These are phyloP conservation scores for Pythium coloratum DNA, from an alignment of 352 stramenopile species.

Conservation along the genomic window DNA sequence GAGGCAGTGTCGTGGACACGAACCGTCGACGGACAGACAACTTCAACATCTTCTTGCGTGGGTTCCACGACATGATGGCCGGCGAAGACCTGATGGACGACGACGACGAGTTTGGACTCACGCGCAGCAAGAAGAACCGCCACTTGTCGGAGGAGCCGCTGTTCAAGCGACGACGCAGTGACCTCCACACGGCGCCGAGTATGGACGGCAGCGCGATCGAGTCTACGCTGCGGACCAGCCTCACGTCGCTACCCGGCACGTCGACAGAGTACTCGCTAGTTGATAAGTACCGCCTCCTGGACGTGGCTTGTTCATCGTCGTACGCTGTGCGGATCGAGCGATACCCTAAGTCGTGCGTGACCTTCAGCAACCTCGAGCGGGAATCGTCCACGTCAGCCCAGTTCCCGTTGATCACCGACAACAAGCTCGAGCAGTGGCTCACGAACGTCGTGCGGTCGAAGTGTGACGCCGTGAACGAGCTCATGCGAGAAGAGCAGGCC, in stretches of 20 bases:
- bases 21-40: slow-evolving; percentile 68
- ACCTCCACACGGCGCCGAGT: slow-evolving; percentile 30
- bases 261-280: slow-evolving; percentile 58
- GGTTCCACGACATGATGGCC: slow-evolving; percentile 79
- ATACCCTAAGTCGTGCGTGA: slow-evolving; percentile 71
- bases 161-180: slow-evolving; percentile 56
- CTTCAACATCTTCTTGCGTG: slow-evolving; percentile 81
- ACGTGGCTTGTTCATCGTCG: slow-evolving; percentile 68
- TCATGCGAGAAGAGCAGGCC: slow-evolving; percentile 54
- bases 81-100: slow-evolving; percentile 54
- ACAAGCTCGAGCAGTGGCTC: slow-evolving; percentile 77
- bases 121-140: slow-evolving; percentile 12
- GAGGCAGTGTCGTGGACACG: slow-evolving; percentile 47
- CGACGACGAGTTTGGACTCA: slow-evolving; percentile 29
- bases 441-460: slow-evolving; percentile 55
- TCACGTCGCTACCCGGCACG: slow-evolving; percentile 53
- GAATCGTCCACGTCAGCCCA: slow-evolving; percentile 25
- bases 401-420: slow-evolving; percentile 68
- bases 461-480: slow-evolving; percentile 42
- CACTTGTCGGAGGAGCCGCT: slow-evolving; percentile 57
- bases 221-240: slow-evolving; percentile 39
- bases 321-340: slow-evolving; percentile 79
- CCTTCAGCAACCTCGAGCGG: slow-evolving; percentile 68
- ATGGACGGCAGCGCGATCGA: slow-evolving; percentile 56
- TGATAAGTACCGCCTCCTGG: slow-evolving; percentile 70